Base-by-base conservation (phyloP, 106 monocot genomes). In the Dactylorhiza incarnata region DNA sequence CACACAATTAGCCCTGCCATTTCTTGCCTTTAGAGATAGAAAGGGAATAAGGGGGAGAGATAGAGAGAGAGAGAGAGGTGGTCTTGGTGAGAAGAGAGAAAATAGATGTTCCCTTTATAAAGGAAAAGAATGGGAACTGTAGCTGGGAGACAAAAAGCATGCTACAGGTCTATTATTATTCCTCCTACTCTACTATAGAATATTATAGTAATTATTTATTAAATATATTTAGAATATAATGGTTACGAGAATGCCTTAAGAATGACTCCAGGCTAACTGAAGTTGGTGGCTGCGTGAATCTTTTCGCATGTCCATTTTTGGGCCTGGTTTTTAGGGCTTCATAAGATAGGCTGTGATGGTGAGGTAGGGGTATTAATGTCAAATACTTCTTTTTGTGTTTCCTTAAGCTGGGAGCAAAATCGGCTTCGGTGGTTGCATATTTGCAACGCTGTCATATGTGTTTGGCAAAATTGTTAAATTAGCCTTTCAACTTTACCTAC, bases 181-280 rank as follows among this genome's bases (percentile, higher is more conserved):
- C 68, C 45, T 13, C 68, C 68, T 15, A 68, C 45, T 44, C 15
- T 68, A 29, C n/a, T 59, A 17, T 59, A 59, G 6, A 5, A 5
- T n/a, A 59, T 8, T 59, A 11, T 59, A 16, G 0, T 59, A 16
- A 3, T 12, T 43, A 48, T 22, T 71, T 68, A 44, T 45, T 16
- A 45, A 44, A 63, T 9, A 16, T 3, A 68, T 45, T 37, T 16
- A n/a, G 26, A 69, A 29, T 29, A 29, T 29, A 29, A 45, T 17
- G 45, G 7, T 75, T 7, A 58, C 55, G 43, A 47, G 67, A 67
- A 71, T 75, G 53, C 44, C 81, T 81, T 75, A 45, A 66, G 49
- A 56, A 63, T 11, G 73, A 79, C 73, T 73, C 79, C 52, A 62
- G 75, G 75, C 81, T 45, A 70, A 50, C 65, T 11, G 12, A 24